phyloP scores from a whole-genome alignment of 148 eudicot species.

The Pharnaceum exiguum region DNA sequence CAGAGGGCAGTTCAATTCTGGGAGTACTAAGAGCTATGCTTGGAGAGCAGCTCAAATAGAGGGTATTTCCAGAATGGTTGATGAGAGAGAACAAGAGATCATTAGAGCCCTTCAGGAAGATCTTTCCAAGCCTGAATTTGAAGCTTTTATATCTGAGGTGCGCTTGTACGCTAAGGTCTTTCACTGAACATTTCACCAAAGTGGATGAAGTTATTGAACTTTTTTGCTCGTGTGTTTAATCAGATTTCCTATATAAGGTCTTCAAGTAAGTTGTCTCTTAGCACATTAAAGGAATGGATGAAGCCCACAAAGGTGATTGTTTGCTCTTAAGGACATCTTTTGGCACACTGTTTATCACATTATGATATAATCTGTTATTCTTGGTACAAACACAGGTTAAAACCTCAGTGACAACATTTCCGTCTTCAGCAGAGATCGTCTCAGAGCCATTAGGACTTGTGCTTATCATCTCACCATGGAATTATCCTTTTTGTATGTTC shows the following conservation, averaged over 20 bases:
- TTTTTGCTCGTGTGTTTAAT: neutral
- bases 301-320: conserved; percentile 48
- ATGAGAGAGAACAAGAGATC: conserved; percentile 47
- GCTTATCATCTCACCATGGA: conserved; percentile 78
- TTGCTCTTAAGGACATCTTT: neutral
- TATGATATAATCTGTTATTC: neutral
- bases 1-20: conserved; percentile 33
- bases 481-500: conserved; percentile 83
- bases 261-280: conserved; percentile 42
- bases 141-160: conserved; percentile 57
- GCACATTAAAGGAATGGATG: conserved; percentile 54
- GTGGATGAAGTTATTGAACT: neutral
- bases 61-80: conserved; percentile 35
- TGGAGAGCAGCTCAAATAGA: conserved; percentile 58
- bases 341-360: neutral
- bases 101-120: conserved; percentile 44
- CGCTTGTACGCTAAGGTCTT: neutral
- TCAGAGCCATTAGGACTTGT: conserved; percentile 70
- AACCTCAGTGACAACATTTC: conserved; percentile 42
- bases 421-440: conserved; percentile 63
- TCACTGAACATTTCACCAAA: neutral
- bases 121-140: conserved; percentile 54
- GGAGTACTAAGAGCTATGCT: conserved; percentile 48
- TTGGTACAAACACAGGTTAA: conserved; percentile 53
- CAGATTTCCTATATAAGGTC: conserved; percentile 41